These are phyloP conservation scores for Escovopsis weberi DNA, from an alignment of 2,329 filamentous ascomycete genomes.

Conservation along the genomic window DNA sequence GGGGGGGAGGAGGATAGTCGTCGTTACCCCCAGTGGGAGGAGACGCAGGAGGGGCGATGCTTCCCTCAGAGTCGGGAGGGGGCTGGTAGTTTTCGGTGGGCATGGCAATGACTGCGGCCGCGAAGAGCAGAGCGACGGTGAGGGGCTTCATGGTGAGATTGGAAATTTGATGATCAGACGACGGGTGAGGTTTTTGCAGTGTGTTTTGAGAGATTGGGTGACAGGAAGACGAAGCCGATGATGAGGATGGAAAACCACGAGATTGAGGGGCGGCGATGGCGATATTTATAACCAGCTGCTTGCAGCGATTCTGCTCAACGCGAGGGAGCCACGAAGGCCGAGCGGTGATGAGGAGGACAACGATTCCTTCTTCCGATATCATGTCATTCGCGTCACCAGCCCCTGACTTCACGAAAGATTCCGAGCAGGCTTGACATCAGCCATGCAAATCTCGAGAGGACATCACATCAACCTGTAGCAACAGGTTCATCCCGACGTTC, in stretches of 20 bases:
- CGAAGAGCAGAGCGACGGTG: slow-evolving; percentile 6
- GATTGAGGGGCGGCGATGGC: neutral
- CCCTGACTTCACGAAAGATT: no score
- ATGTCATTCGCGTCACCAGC: no score
- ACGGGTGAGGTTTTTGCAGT: neutral
- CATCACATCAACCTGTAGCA: no score
- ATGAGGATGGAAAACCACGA: neutral
- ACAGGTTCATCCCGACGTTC: no score
- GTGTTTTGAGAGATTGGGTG: slow-evolving; percentile 1
- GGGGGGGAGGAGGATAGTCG: no score
- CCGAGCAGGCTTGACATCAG: no score
- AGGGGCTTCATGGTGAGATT: slow-evolving; percentile 9
- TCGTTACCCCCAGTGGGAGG: neutral
- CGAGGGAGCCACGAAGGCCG: no score
- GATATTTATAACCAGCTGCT: no score
- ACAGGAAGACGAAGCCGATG: neutral
- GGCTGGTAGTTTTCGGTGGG: slow-evolving; percentile 3
- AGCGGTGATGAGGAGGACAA: no score
- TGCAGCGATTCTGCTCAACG: no score
- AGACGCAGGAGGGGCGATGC: neutral
- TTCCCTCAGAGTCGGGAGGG: neutral
- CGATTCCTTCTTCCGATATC: no score
- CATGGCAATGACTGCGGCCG: slow-evolving; percentile 5
- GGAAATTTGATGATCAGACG: neutral
- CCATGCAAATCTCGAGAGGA: no score